A percentile compares a stretch with the other conserved stretches of the same genome.
phyloP scores from a whole-genome alignment of 768 basidiomycete genomes.

The Auriscalpium microsporum region DNA sequence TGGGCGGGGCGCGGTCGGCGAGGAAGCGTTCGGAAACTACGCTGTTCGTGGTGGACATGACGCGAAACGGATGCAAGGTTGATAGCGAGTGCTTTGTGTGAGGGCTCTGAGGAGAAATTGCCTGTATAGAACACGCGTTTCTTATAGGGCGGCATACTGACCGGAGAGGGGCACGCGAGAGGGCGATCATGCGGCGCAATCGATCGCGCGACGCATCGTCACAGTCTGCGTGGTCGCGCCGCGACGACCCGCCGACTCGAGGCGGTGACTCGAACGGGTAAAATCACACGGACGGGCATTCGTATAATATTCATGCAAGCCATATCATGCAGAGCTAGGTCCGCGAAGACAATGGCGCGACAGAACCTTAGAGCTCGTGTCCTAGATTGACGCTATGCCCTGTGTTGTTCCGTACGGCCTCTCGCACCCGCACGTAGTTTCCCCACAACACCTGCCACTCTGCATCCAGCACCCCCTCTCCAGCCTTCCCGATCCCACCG shows the following conservation, averaged over 20 bases:
- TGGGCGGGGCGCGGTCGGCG: constrained; percentile 68
- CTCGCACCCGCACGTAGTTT: constrained; percentile 45
- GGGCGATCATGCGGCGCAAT: too few relatives aligned
- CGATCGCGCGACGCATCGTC: too few relatives aligned
- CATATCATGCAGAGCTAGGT: too few relatives aligned
- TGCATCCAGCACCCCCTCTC: constrained; percentile 44
- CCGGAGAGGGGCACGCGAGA: too few relatives aligned
- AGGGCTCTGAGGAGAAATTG: not conserved
- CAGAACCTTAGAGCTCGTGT: too few relatives aligned
- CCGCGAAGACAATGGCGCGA: too few relatives aligned
- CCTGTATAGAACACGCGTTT: not conserved
- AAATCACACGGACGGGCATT: too few relatives aligned
- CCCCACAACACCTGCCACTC: constrained; percentile 55
- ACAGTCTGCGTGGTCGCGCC: too few relatives aligned
- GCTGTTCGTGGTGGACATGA: constrained; percentile 24
- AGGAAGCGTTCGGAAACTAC: constrained; percentile 51
- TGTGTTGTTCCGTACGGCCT: not conserved
- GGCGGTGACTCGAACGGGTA: too few relatives aligned
- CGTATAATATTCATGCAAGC: too few relatives aligned
- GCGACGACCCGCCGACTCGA: too few relatives aligned
- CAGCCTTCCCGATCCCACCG: constrained; percentile 33
- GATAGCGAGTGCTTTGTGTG: not conserved
- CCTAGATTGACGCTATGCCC: not conserved
- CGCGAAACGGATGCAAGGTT: not conserved
- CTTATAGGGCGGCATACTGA: too few relatives aligned